Conservation (phyloP, 2,329 filamentous ascomycete genomes). For the Botrytis byssoidea region DNA sequence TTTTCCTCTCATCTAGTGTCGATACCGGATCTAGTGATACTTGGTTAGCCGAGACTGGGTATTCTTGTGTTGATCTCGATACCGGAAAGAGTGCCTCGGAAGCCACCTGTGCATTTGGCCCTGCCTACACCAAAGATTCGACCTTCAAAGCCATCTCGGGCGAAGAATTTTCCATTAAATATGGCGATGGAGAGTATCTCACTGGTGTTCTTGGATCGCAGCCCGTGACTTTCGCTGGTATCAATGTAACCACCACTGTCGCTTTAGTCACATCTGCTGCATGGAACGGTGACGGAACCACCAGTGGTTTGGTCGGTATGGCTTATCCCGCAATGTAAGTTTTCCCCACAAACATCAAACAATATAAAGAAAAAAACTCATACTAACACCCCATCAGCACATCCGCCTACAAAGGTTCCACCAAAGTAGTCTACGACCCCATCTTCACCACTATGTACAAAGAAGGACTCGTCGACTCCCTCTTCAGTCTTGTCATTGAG, state of each 20-base stretch:
- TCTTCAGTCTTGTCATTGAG: conserved; percentile 50
- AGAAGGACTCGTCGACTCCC: conserved; percentile 43
- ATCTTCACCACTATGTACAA: conserved; percentile 50
- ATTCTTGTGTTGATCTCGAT: conserved; percentile 40
- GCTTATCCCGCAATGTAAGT: conserved; percentile 46
- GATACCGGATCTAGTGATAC: conserved; percentile 51
- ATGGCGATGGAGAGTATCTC: conserved; percentile 46
- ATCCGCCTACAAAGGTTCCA: conserved; percentile 25
- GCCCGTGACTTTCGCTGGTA: conserved; percentile 46
- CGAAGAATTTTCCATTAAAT: conserved; percentile 45
- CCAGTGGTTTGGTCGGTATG: conserved; percentile 51
- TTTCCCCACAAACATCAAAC: neutral
- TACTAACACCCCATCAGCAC: conserved; percentile 31
- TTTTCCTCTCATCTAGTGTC: conserved; percentile 37
- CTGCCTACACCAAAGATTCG: conserved; percentile 27
- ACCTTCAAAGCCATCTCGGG: conserved; percentile 42
- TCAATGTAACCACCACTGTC: conserved; percentile 48
- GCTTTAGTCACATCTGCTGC: conserved; percentile 46
- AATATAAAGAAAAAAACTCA: neutral
- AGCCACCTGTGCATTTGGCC: conserved; percentile 24
- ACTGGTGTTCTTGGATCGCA: conserved; percentile 43
- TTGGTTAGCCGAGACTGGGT: conserved; percentile 43
- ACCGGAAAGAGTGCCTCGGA: conserved; percentile 15
- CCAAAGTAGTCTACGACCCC: conserved; percentile 44
- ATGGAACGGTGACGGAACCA: conserved; percentile 46